These are phyloP conservation scores for Diaporthe sp. DNA, from an alignment of 2,329 filamentous ascomycete genomes.

Conservation along the genomic window DNA sequence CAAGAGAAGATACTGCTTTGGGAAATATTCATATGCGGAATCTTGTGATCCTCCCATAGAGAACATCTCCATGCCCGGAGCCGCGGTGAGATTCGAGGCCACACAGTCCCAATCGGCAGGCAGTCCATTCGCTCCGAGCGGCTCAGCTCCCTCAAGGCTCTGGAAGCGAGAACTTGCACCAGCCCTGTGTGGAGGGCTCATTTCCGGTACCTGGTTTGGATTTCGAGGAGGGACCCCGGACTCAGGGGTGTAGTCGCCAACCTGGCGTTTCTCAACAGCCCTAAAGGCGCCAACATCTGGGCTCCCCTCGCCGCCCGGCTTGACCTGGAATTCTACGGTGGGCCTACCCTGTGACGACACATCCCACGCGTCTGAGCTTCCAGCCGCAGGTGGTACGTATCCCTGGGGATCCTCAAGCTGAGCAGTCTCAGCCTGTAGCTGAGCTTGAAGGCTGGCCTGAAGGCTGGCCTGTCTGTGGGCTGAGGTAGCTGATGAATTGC, in stretches of 20 bases:
- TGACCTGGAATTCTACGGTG: constrained; percentile 42
- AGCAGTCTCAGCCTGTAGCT: constrained; percentile 47
- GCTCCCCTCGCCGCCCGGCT: constrained; percentile 40
- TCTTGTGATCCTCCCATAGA: constrained; percentile 75
- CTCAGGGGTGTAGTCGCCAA: neutral
- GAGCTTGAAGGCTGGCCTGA: constrained; percentile 48
- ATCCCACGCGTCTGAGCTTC: neutral
- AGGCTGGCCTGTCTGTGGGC: constrained; percentile 44
- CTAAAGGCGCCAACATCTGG: constrained; percentile 37
- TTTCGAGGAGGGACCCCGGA: neutral
- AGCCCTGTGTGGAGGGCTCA: neutral
- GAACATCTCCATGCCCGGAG: constrained; percentile 58
- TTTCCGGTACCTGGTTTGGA: neutral
- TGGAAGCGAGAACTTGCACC: constrained; percentile 1
- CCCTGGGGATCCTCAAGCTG: constrained; percentile 41
- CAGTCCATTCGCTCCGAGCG: constrained; percentile 48
- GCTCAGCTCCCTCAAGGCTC: constrained; percentile 27
- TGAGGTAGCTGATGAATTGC: constrained; percentile 65
- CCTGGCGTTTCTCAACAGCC: constrained; percentile 24
- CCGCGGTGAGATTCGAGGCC: constrained; percentile 67
- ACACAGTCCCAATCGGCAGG: constrained; percentile 60
- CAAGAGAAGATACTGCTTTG: constrained; percentile 78
- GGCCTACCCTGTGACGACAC: constrained; percentile 34
- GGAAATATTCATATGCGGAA: constrained; percentile 79
- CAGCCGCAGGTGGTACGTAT: constrained; percentile 40